These are phyloP conservation scores for Phlebiopsis flavidoalba DNA, from an alignment of 768 basidiomycete species.

Conservation along the genomic window DNA sequence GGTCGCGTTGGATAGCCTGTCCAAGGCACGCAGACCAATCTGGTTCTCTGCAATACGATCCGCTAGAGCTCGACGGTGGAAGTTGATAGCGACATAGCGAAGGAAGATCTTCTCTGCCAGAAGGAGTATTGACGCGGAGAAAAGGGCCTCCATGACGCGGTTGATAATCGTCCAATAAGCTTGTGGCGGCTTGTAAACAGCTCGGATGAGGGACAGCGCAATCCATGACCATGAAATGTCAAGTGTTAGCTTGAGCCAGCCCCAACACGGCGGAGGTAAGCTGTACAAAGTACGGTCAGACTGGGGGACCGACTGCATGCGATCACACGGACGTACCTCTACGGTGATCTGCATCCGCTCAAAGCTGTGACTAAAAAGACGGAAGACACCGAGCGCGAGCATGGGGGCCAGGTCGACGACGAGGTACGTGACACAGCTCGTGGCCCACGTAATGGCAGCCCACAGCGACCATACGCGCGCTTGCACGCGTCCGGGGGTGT, in stretches of 20 bases:
- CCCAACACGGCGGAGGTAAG: constrained; percentile 61
- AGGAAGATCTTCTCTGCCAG: constrained; percentile 58
- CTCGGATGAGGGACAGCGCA: constrained; percentile 55
- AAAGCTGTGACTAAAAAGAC: constrained; percentile 53
- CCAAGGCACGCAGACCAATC: constrained; percentile 63
- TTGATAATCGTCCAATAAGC: constrained; percentile 66
- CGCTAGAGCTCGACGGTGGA: constrained; percentile 70
- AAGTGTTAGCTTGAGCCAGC: constrained; percentile 66
- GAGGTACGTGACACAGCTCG: constrained; percentile 54
- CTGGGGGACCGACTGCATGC: not conserved
- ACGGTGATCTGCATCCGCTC: constrained; percentile 65
- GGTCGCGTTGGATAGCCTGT: constrained; percentile 65
- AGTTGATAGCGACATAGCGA: constrained; percentile 75
- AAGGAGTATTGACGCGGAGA: constrained; percentile 37
- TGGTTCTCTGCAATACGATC: constrained; percentile 70
- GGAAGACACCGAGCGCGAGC: constrained; percentile 46
- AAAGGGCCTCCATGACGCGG: constrained; percentile 61
- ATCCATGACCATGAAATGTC: constrained; percentile 75
- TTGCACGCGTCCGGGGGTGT: constrained; percentile 43
- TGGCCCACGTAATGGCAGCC: constrained; percentile 63
- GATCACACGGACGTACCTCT: constrained; percentile 39
- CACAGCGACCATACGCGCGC: constrained; percentile 66
- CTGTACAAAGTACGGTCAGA: constrained; percentile 26
- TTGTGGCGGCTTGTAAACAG: constrained; percentile 54
- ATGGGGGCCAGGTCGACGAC: constrained; percentile 61